A percentile compares a stretch with the other conserved stretches of the same genome.
Conservation (phyloP, 2,329 filamentous ascomycete genomes). For the Colletotrichum sp. region DNA sequence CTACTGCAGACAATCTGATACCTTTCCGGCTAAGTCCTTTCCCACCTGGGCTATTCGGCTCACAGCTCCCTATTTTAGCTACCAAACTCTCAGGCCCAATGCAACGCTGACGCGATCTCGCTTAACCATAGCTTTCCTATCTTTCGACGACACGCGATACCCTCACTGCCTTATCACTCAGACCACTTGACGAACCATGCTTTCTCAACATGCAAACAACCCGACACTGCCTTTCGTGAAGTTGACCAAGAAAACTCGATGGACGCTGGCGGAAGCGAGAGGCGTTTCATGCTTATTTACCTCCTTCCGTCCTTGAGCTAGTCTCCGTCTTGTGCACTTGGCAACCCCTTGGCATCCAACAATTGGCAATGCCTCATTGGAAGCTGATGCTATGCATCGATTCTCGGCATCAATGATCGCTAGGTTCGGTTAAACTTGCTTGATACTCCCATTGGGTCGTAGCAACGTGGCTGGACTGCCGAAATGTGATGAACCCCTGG, state of each 20-base stretch:
- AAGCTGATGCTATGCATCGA: not conserved
- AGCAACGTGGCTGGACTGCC: not conserved
- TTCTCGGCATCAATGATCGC: not conserved
- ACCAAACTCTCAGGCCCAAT: not conserved
- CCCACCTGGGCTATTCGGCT: not conserved
- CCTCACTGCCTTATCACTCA: not conserved
- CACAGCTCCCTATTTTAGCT: not conserved
- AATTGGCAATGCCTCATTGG: not conserved
- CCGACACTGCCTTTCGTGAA: not conserved
- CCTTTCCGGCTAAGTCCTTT: not conserved
- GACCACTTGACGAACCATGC: not conserved
- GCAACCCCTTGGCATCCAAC: not conserved
- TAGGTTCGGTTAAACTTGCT: not conserved
- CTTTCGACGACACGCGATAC: not conserved
- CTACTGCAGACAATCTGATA: not conserved
- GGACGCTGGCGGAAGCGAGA: not conserved
- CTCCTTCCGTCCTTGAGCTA: slow-evolving; percentile 18
- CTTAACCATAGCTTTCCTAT: not conserved
- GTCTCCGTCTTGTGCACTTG: slow-evolving; percentile 9
- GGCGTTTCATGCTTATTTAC: slow-evolving; percentile 1
- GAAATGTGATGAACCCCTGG: not conserved
- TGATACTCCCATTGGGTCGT: not conserved
- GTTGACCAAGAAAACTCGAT: too few species aligned
- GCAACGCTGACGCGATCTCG: not conserved
- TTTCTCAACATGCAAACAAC: not conserved